Base-by-base conservation (phyloP, 1,284 basidiomycete genomes). In the Grifola frondosa region DNA sequence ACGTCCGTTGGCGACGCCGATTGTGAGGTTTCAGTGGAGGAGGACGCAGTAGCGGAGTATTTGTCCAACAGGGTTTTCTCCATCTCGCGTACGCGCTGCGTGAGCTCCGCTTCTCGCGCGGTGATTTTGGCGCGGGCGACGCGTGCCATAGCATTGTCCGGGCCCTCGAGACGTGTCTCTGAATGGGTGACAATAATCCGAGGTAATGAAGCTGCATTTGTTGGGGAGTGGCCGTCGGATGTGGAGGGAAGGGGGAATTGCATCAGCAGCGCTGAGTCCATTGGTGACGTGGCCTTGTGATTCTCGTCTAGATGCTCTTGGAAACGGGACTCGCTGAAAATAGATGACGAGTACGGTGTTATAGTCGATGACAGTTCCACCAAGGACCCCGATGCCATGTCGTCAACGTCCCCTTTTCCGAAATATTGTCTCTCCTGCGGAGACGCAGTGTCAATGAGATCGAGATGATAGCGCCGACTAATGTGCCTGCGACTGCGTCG, bases 81-180 rank as follows among this genome's bases (percentile, higher is more conserved):
- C 26, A 44, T 40, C 26, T 48, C 45, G 9, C 29, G 30, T n/a
- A 42, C 37, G 11, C 44, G 44, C 5, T 37, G 44, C 19, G 33
- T 45, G 12, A 49, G 42, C 44, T 52, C 47, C 5, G 40, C 40
- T 30, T 49, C 48, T 13, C 42, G 47, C 19, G 47, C 37, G 9
- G 48, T 43, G 22, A 41, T 25, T 25, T 41, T 20, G 25, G 40
- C 39, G 6, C 50, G 47, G 13, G 50, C 50, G 15, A 39, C 42
- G 28, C 37, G 44, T 1, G 47, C 42, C 39, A 49, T 44, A 5
- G 44, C 29, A 40, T 49, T 52, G 21, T 47, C 50, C 9, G 50
- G 46, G 5, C 51, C 51, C 9, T 43, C 45, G 22, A 48, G 36
- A 20, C 38, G 39, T 3, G 43, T 50, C 33, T 53, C 45, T 8